Evolutionary conservation across 768 basidiomycete genomes (phyloP).

Genomic region (Collybia sp.): DNA sequence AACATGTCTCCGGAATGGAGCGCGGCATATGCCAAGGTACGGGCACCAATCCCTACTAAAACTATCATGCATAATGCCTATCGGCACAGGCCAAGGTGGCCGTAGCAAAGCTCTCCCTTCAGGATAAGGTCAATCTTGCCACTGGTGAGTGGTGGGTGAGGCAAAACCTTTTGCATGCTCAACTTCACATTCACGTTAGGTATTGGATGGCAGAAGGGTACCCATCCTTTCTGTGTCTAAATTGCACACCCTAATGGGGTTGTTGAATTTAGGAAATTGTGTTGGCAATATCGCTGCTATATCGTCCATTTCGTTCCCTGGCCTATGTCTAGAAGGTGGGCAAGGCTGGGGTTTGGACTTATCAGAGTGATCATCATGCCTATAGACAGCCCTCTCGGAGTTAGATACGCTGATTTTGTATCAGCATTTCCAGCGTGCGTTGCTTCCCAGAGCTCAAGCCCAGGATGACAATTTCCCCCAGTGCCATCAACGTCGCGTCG

Average conservation of each 20-base stretch:
- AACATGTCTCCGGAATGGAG: slow-evolving; percentile 48
- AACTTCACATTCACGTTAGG: slow-evolving; percentile 14
- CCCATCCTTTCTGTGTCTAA: neutral
- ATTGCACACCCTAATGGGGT: neutral
- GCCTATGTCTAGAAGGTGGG: slow-evolving; percentile 46
- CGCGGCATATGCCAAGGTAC: slow-evolving; percentile 48
- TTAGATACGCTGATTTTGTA: slow-evolving; percentile 39
- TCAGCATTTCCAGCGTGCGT: slow-evolving; percentile 45
- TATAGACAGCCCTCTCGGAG: slow-evolving; percentile 44
- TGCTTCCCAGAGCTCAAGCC: neutral
- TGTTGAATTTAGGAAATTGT: slow-evolving; percentile 28
- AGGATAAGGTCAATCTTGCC: slow-evolving; percentile 53
- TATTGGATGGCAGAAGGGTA: slow-evolving; percentile 38
- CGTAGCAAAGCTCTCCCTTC: slow-evolving; percentile 43
- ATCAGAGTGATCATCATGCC: neutral
- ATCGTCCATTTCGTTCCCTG: slow-evolving; percentile 41
- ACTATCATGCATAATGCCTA: neutral
- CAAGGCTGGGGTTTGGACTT: too few relatives aligned
- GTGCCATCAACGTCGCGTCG: slow-evolving; percentile 47
- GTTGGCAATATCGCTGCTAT: slow-evolving; percentile 48
- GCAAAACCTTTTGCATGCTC: too few relatives aligned
- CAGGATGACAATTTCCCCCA: slow-evolving; percentile 10
- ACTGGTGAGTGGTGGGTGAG: slow-evolving; percentile 31
- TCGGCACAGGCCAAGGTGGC: slow-evolving; percentile 40
- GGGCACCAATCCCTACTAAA: neutral